phyloP scores from a whole-genome alignment of 345 rosid species.

The Syzygium aromaticum region DNA sequence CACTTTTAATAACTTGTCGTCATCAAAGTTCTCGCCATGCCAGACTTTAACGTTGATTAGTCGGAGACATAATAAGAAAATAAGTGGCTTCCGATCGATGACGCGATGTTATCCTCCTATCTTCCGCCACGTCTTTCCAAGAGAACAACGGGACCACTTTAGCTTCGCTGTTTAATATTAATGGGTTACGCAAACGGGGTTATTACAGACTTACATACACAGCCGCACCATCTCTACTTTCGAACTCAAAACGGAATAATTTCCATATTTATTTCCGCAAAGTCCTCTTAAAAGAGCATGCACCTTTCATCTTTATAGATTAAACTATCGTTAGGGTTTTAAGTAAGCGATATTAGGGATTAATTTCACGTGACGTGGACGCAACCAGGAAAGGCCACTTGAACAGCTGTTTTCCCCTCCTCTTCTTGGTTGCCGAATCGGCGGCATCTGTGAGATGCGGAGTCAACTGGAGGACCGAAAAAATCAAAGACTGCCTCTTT shows the following conservation, averaged over 20 bases:
- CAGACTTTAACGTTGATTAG: neutral
- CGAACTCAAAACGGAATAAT: neutral
- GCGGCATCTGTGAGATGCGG: neutral
- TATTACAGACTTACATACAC: neutral
- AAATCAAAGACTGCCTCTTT: neutral
- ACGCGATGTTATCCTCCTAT: neutral
- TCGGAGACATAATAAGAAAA: neutral
- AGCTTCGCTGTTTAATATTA: neutral
- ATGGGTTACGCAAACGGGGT: neutral
- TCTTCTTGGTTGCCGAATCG: neutral
- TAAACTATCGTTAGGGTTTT: neutral
- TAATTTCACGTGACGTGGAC: neutral
- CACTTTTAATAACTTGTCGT: neutral
- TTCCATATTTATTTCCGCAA: neutral
- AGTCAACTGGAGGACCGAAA: neutral
- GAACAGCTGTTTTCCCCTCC: neutral
- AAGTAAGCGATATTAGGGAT: neutral
- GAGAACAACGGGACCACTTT: too few species aligned
- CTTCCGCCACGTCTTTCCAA: neutral
- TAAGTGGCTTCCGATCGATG: rapidly evolving
- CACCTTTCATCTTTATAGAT: neutral
- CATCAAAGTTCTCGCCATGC: neutral
- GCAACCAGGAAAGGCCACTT: neutral
- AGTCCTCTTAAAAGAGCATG: neutral
- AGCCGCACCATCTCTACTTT: neutral